phyloP scores from a whole-genome alignment of 2,329 filamentous ascomycete genomes.

The Chaetomium sp. region DNA sequence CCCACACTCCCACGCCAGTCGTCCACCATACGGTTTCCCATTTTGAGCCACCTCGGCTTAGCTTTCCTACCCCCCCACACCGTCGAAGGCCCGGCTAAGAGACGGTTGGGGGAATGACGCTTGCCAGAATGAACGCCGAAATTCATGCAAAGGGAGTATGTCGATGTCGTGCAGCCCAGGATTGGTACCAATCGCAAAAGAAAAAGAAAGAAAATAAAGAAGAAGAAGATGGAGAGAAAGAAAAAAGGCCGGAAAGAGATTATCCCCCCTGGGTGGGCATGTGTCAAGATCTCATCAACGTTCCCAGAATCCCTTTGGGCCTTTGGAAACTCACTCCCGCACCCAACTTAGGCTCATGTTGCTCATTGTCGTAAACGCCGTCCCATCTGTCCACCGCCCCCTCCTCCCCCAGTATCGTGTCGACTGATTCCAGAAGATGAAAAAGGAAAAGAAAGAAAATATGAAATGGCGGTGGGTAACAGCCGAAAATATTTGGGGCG shows the following conservation, averaged over 20 bases:
- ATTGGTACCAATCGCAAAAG: constrained; percentile 9
- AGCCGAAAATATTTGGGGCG: neutral
- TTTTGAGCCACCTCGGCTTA: neutral
- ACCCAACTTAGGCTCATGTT: neutral
- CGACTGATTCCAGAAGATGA: constrained; percentile 3
- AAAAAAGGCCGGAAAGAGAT: constrained; percentile 8
- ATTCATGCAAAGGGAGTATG: constrained; percentile 10
- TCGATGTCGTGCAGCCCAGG: constrained; percentile 12
- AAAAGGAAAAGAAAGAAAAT: neutral
- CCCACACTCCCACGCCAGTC: neutral
- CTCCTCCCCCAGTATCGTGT: neutral
- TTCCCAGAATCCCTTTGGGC: neutral
- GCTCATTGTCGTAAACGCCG: constrained; percentile 11
- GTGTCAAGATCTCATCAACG: constrained; percentile 8
- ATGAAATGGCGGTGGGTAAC: neutral
- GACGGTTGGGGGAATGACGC: neutral
- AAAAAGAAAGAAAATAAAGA: neutral
- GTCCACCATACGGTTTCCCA: neutral
- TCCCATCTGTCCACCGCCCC: neutral
- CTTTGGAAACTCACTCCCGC: neutral
- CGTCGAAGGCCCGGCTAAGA: neutral
- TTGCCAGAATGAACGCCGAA: constrained; percentile 11
- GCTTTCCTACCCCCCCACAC: neutral
- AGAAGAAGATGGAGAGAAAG: neutral
- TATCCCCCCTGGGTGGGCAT: constrained; percentile 8